Conservation (phyloP, 2,329 filamentous ascomycete genomes). For the Fusarium sp. region DNA sequence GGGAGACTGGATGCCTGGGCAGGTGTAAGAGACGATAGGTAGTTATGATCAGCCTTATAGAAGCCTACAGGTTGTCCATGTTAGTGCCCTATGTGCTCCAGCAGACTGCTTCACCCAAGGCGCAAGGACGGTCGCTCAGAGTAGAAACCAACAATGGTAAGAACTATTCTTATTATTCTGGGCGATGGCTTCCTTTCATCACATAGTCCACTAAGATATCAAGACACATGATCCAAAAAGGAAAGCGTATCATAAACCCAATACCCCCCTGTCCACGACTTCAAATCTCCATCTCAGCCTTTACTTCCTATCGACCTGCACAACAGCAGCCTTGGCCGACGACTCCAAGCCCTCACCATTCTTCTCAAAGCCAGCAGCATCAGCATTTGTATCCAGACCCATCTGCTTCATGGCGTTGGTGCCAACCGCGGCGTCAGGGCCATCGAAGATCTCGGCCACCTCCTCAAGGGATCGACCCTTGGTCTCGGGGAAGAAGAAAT, state of each 20-base stretch:
- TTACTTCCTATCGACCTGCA: not conserved
- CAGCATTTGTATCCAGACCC: slow-evolving; percentile 17
- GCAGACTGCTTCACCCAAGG: not conserved
- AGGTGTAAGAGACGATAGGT: not conserved
- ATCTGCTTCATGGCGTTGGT: slow-evolving; percentile 36
- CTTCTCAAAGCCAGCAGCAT: slow-evolving; percentile 6
- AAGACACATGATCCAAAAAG: not conserved
- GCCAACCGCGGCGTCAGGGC: slow-evolving; percentile 32
- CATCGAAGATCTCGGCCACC: slow-evolving; percentile 42
- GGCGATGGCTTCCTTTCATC: not conserved
- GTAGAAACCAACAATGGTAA: not conserved
- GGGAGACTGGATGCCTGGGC: slow-evolving; percentile 2
- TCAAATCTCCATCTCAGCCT: not conserved
- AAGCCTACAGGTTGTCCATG: too few species aligned
- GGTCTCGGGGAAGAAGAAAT: slow-evolving; percentile 42
- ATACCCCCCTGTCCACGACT: not conserved
- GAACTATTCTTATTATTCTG: not conserved
- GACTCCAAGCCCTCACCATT: not conserved
- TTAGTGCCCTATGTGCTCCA: not conserved
- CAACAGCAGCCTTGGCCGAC: not conserved
- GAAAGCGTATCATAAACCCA: not conserved
- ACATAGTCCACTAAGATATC: not conserved
- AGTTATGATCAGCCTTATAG: too few species aligned
- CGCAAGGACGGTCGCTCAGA: not conserved
- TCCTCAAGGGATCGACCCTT: slow-evolving; percentile 40